Conservation (phyloP, 2,329 filamentous ascomycete species). For the Colletotrichum chrysophilum region DNA sequence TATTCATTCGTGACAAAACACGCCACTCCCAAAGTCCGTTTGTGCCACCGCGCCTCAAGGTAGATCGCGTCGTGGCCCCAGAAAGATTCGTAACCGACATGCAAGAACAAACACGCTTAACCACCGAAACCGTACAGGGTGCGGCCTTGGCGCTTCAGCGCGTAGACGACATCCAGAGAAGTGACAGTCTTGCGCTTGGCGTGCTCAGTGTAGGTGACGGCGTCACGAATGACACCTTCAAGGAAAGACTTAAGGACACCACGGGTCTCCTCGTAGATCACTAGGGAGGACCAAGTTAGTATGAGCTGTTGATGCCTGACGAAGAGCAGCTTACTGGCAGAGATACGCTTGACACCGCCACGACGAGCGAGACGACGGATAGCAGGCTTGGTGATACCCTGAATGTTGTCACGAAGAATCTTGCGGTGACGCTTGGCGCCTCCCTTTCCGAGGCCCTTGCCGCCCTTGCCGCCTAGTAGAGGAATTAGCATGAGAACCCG, state of each 20-base stretch:
- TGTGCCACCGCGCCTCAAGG: slow-evolving; percentile 11
- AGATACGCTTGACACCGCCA: slow-evolving; percentile 99
- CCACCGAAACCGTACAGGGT: slow-evolving; percentile 91
- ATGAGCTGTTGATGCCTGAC: neutral
- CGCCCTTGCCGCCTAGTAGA: slow-evolving; percentile 82
- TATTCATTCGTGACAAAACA: slow-evolving; percentile 44
- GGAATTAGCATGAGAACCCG: neutral
- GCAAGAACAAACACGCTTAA: slow-evolving; percentile 54
- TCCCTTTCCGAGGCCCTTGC: slow-evolving; percentile 97
- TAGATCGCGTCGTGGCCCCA: slow-evolving; percentile 23
- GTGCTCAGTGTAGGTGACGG: slow-evolving; percentile 80
- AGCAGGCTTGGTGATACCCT: slow-evolving; percentile 98
- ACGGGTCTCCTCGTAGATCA: slow-evolving; percentile 82
- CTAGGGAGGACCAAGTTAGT: slow-evolving; percentile 35
- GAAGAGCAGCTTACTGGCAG: slow-evolving; percentile 71
- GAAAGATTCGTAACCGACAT: slow-evolving; percentile 42
- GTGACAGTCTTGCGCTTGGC: slow-evolving; percentile 84
- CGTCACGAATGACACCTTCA: slow-evolving; percentile 77
- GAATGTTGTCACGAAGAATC: slow-evolving; percentile 99
- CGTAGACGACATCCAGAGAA: slow-evolving; percentile 71
- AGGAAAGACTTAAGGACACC: slow-evolving; percentile 82
- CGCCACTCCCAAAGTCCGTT: slow-evolving; percentile 33
- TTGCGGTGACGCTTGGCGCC: slow-evolving; percentile 99
- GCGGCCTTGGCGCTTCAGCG: slow-evolving; percentile 72
- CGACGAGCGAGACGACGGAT: slow-evolving; percentile 98